Conservation (phyloP, 2,329 filamentous ascomycete genomes). For the Trichoderma oligosporum region DNA sequence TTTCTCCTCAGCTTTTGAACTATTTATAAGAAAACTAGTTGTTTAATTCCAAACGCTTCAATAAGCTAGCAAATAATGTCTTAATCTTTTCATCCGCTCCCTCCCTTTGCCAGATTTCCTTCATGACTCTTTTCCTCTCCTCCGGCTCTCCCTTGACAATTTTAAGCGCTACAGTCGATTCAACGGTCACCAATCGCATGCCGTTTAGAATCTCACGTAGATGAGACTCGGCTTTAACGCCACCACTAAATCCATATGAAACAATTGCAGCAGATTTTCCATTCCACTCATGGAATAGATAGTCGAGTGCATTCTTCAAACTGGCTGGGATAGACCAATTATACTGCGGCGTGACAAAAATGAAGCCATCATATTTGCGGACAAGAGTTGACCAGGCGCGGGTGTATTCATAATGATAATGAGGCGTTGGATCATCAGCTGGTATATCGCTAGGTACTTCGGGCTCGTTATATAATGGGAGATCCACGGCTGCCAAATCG, state of each 20-base stretch:
- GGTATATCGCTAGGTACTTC: slow-evolving; percentile 39
- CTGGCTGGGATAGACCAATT: slow-evolving; percentile 52
- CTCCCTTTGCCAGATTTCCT: background rate
- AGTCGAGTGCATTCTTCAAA: slow-evolving; percentile 61
- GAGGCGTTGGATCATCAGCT: slow-evolving; percentile 21
- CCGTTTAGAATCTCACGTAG: slow-evolving; percentile 23
- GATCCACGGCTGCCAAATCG: slow-evolving; percentile 38
- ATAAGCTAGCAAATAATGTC: background rate
- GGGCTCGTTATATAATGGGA: slow-evolving; percentile 45
- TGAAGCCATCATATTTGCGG: slow-evolving; percentile 42
- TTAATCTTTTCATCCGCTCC: background rate
- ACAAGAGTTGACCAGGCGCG: slow-evolving; percentile 45
- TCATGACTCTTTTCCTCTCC: background rate
- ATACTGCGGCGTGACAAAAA: slow-evolving; percentile 53
- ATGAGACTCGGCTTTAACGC: slow-evolving; percentile 25
- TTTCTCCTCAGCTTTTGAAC: no score
- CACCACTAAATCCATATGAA: slow-evolving; percentile 50
- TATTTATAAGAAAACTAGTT: background rate
- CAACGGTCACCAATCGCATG: slow-evolving; percentile 15
- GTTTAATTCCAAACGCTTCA: background rate
- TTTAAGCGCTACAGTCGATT: background rate
- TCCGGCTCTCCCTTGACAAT: background rate
- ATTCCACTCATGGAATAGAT: slow-evolving; percentile 55
- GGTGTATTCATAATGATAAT: slow-evolving; percentile 40
- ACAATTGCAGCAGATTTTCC: slow-evolving; percentile 53